Conservation (phyloP, 192 early-diverging fungal genomes). For the Coemansia asiatica region DNA sequence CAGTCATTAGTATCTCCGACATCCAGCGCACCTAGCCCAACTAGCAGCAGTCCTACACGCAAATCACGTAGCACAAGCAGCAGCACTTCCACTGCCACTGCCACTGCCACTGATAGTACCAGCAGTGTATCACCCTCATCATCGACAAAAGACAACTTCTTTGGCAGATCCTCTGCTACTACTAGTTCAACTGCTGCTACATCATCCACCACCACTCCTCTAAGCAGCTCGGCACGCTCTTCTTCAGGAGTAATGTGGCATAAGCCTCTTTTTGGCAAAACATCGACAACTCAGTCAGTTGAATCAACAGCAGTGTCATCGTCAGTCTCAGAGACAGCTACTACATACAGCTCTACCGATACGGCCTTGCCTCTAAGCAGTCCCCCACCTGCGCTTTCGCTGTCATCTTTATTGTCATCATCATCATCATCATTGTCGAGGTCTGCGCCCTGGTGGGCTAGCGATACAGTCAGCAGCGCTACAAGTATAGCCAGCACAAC, state of each 20-base stretch:
- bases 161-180: background rate
- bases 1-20: background rate
- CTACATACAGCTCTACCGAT: background rate
- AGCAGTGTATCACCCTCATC: background rate
- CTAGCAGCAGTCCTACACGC: background rate
- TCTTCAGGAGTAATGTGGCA: background rate
- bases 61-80: background rate
- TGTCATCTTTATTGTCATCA: background rate
- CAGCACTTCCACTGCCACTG: background rate
- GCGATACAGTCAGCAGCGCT: background rate
- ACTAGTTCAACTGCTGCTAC: background rate
- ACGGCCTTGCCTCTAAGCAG: background rate
- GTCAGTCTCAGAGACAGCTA: background rate
- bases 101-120: background rate
- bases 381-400: background rate
- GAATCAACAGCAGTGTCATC: background rate
- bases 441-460: background rate
- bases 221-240: background rate
- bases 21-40: background rate
- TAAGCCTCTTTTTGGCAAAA: background rate
- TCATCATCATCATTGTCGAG: background rate
- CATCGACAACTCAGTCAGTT: background rate
- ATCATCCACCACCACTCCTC: slow-evolving; percentile 1
- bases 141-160: background rate
- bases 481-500: background rate